Base-by-base conservation (phyloP, 2,329 filamentous ascomycete genomes). In the Lizonia empirigonia region DNA sequence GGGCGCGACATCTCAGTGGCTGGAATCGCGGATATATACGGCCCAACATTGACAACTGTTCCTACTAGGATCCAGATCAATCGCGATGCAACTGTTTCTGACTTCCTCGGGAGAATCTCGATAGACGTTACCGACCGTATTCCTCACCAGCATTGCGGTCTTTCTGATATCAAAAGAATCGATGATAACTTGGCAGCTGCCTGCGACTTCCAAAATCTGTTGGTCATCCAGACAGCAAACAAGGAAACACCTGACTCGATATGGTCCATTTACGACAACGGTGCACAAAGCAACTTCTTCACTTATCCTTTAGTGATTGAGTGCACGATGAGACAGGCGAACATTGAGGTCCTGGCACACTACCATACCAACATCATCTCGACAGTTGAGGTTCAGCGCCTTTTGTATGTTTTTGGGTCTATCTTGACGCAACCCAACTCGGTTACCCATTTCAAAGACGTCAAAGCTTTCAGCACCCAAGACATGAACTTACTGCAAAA, bases 11-110 rank as follows among this genome's bases (percentile, higher is more conserved):
- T 69, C 0, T 37, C 72, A 4, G 63, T 75, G 1, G 65, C 70
- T 19, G 69, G 63, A 7, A 67, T 77, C 3, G 69, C 74, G 18
- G 59, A 60, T 4, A 60, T 77, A 0, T 59, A 76, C 19, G 77
- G 76, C 0, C 77, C 77, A 1, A 69, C 75, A 1, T 75, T 78
- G 20, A 74, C 71, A 2, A 74, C 72, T 0, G 62, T 74, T 0
- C 72, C 72, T 0, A 62, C 67, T 1, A 59, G 70, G 3, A 52
- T 73, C 15, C 58, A 58, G 1, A 39, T 74, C 34, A 46, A 63
- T 37, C 50, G 51, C 1, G 40, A 44, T 5, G 38, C 45, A 15
- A 62, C 61, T 1, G 60, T 72, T 2, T 50, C 58, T 1, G 36
- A 64, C 2, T 42, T 68, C 15, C 23, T 64, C 26, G 50, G 59